Base-by-base conservation (phyloP, 768 basidiomycete species). In the Phallus indusiatus region DNA sequence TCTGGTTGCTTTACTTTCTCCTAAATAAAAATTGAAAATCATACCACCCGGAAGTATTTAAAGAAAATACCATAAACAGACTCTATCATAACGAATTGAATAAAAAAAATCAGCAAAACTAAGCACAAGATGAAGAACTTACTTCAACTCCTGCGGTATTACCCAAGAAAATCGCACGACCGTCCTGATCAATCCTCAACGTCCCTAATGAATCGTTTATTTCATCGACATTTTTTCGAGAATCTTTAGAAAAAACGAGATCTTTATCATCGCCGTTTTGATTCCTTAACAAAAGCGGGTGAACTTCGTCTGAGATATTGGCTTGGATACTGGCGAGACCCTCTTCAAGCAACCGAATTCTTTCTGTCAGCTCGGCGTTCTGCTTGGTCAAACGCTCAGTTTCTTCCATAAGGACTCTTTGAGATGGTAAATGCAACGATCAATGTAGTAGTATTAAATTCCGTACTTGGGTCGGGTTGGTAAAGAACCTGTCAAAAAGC, bases 311-410 rank as follows among this genome's bases (percentile, higher is more conserved):
- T 34, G 61, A 62, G 18, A 59, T 53, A 16, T 49, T 36, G n/a
- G 61, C 35, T 35, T 62, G 61, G 20, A 62, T 51, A 16, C 51
- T 47, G 9, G 58, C 61, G 35, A 62, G 47, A 24, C 58, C 61
- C 36, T 60, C 61, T 47, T 62, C 61, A 7, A 62, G 59, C 24
- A 60, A 28, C 4, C 52, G 61, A 20, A 62, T 53, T 47, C 61
- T 24, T 36, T 52, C 53, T 14, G 37, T 47, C 10, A 62, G 35
- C 50, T 60, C 36, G 28, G 58, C 59, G 34, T 62, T 62, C 46
- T 47, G 47, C 10, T 49, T 33, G 17, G 51, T 58, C 12, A 62
- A 18, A 33, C 59, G 58, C 33, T 53, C 34, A 7, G 59, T 52
- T 33, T 58, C 56, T 50, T 58, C 48, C 47, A 58, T 33, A n/a